Base-by-base conservation (phyloP, 495 filamentous ascomycete species). In the Evansstolkia leycettana region DNA sequence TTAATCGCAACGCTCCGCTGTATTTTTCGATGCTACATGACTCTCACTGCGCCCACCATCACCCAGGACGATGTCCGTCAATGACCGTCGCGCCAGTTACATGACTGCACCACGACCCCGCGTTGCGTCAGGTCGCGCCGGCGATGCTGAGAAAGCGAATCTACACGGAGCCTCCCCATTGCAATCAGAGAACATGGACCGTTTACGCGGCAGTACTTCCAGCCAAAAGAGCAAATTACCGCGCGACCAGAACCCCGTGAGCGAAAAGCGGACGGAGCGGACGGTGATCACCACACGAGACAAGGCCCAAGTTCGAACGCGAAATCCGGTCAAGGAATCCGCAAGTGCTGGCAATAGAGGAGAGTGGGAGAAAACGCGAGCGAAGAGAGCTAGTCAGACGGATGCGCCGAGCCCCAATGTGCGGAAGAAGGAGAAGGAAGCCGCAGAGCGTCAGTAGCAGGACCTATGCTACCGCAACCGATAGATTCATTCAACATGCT, bases 291-390 rank as follows among this genome's bases (percentile, higher is more conserved):
- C 80, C 8, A 78, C 73, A 6, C 70, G 69, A 42, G 80, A 86
- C 41, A 78, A 69, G 28, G 42, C 78, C 31, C 71, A 75, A 9
- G 57, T 70, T 43, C 66, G 77, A 38, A 69, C 72, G 13, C 69
- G 68, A 50, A 85, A 79, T 44, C 75, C 81, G 5, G 67, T 78
- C 34, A 78, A 80, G 52, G 67, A 73, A 28, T 52, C 70, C 1
- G 61, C 53, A 25, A 62, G 47, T 38, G 55, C 58, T 33, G 45
- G 58, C 15, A 69, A 55, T 33, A 45, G 62, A 33, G 46, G 46
- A 39, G 46, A 76, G 51, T 48, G 58, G 53, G 60, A 72, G 28
- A 60, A 53, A 25, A 55, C 43, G 48, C 58, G 46, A 23, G 56
- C 39, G 54, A 72, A 52, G 52, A 45, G 62, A 52, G 34, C 42